Evolutionary conservation across 177 flowering plant genomes (phyloP), one percentile per base, ranked within the genome.

Genomic region (Telopea speciosissima): DNA sequence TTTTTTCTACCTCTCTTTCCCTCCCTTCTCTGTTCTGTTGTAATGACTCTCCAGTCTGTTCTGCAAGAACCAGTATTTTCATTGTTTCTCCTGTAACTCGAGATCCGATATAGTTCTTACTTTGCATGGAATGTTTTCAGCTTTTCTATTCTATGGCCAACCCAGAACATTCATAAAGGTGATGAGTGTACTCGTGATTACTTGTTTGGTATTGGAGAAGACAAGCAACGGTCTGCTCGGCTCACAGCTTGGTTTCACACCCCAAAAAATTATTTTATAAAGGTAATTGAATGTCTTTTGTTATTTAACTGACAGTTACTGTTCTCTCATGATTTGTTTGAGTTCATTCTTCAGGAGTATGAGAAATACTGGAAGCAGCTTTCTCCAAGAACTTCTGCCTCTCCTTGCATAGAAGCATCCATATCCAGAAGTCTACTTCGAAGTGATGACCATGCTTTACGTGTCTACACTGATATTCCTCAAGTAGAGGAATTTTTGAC

Each of bases 101-200:
- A 22, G 36, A 22, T 36, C 54, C 28, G 12, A 12, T 23, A 42
- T 8, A 9, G 33, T 75, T 75, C 54, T 16, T 72, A 58, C 71
- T 68, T 58, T 72, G 49, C 8, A 60, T 67, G 24, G 36, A 61
- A 63, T 71, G 68, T 72, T 83, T 75, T 70, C 95, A 94, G 99
- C 80, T 94, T 79, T 82, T 85, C 98, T 64, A 75, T 96, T 70
- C 67, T 96, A 67, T 96, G 99, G 99, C 98, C 99, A 26, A 85
- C 76, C 68, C 79, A 80, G 62, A 80, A 84, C 81, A 83, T 89
- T 74, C 77, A 75, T 21, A 79, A 81, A 75, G 95, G 93, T 65
- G 92, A 90, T 70, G 99, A 96, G 74, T 96, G 99, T 82, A 88
- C 96, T 73, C 98, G 99, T 70, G 99, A 96, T 85, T 96, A 77